phyloP scores from a whole-genome alignment of 495 filamentous ascomycete genomes.

The Penicillium lagena region DNA sequence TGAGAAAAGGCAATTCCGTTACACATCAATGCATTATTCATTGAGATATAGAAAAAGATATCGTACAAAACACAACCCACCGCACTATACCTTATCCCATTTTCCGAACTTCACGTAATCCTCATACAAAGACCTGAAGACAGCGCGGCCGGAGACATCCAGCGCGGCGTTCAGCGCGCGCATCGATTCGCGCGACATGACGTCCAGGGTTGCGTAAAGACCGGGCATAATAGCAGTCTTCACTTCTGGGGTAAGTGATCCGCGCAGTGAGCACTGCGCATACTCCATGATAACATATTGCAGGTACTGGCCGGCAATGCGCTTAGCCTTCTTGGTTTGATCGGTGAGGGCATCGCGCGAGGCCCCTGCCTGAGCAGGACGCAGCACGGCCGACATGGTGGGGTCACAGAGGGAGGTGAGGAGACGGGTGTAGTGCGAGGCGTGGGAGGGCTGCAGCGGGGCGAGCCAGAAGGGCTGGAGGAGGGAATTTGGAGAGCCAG shows the following conservation, averaged over 20 bases:
- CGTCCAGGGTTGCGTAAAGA: conserved; percentile 63
- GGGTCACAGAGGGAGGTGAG: conserved; percentile 76
- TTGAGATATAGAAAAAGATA: conserved; percentile 8
- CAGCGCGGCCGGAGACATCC: conserved; percentile 58
- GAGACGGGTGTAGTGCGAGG: conserved; percentile 60
- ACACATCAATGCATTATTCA: conserved; percentile 13
- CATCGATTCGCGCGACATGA: conserved; percentile 58
- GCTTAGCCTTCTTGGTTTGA: conserved; percentile 67
- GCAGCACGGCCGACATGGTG: conserved; percentile 61
- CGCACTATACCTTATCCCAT: conserved; percentile 51
- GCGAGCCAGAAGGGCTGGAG: conserved; percentile 40
- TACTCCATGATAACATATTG: conserved; percentile 68
- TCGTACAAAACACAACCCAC: conserved; percentile 11
- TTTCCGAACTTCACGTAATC: conserved; percentile 64
- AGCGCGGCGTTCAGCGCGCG: conserved; percentile 62
- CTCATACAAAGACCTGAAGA: conserved; percentile 67
- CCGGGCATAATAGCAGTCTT: conserved; percentile 65
- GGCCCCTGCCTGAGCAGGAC: conserved; percentile 25
- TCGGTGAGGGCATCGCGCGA: conserved; percentile 55
- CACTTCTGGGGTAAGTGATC: conserved; percentile 49
- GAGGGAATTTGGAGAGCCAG: conserved; percentile 9
- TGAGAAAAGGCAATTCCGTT: no score
- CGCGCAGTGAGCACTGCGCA: conserved; percentile 56
- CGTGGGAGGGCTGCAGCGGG: conserved; percentile 43
- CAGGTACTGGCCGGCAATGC: conserved; percentile 69